phyloP scores from a whole-genome alignment of 768 basidiomycete species.

The Nidula microcarpa region DNA sequence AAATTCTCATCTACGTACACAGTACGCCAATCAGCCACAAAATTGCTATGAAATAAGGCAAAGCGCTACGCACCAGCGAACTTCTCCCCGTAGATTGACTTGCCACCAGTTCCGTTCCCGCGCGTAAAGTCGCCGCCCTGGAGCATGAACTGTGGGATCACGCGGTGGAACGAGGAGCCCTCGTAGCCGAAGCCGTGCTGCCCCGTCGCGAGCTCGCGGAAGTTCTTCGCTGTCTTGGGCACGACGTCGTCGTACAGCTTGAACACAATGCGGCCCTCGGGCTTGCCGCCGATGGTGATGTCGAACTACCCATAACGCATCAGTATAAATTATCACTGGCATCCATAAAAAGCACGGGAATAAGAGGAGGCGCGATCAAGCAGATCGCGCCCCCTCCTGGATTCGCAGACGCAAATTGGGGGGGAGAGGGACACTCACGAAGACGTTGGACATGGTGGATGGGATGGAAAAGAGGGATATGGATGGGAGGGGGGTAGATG shows the following conservation, averaged over 20 bases:
- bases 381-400: too few species aligned
- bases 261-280: constrained; percentile 68
- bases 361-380: too few species aligned
- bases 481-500: background rate
- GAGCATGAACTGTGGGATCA: constrained; percentile 83
- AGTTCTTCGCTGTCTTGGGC: constrained; percentile 76
- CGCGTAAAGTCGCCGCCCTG: constrained; percentile 88
- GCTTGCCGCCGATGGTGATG: constrained; percentile 40
- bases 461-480: background rate
- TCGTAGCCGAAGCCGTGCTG: constrained; percentile 71
- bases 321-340: constrained; percentile 1
- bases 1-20: constrained; percentile 77
- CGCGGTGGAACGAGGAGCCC: constrained; percentile 70
- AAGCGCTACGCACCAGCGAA: constrained; percentile 65
- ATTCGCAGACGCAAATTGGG: too few species aligned
- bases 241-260: constrained; percentile 80
- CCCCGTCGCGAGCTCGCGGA: constrained; percentile 85
- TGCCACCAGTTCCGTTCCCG: constrained; percentile 72
- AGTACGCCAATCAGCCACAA: background rate
- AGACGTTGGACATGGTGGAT: constrained; percentile 31
- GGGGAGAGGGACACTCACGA: constrained; percentile 20
- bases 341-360: background rate
- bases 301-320: constrained; percentile 50
- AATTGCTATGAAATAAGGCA: background rate
- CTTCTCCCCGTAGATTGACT: constrained; percentile 72